Base-by-base conservation (phyloP, 75 land plant genomes). In the Pinus taeda region DNA sequence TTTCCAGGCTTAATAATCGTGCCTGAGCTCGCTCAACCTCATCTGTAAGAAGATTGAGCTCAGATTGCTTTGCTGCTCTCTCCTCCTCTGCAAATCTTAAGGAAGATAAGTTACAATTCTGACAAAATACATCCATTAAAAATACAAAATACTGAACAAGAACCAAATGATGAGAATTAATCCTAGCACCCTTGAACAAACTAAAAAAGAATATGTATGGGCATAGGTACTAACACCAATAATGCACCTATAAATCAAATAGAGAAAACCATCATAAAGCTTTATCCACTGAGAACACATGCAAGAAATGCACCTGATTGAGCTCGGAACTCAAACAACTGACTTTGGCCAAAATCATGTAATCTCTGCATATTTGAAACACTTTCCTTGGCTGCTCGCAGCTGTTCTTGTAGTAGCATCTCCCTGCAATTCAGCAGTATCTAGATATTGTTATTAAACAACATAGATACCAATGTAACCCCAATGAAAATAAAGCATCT, bases 341-440 rank as follows among this genome's bases (percentile, higher is more conserved):
- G 99, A 78, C 92, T 96, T 81, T 96, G 99, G 29, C 98, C 99
- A 86, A 84, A 85, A 69, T 96, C 99, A 88, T 96, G 99, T 24
- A 96, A 70, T 74, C 96, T 83, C 80, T 92, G 95, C 91, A 96
- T 96, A 80, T 85, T 96, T 15, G 87, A 80, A 67, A 94, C 98
- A 84, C 96, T 94, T 76, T 94, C 98, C 74, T 88, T 84, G 17
- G 97, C 98, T 77, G 92, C 90, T 57, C 97, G 85, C 62, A 96
- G 77, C 83, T 96, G 99, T 76, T 96, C 99, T 73, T 96, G 99
- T 74, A 96, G 82, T 21, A 82, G 80, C 45, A 57, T 80, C 83
- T 96, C 99, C 78, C 99, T 96, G 87, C 36, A 69, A n/a, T 17
- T 65, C 60, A 66, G n/a, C n/a, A 55, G 64, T 29, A 57, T 18